Percentiles rank a stretch among this genome's conserved stretches.
These are phyloP conservation scores for Calonectria fujianensis DNA, from an alignment of 2,329 filamentous ascomycete genomes.

Conservation along the genomic window DNA sequence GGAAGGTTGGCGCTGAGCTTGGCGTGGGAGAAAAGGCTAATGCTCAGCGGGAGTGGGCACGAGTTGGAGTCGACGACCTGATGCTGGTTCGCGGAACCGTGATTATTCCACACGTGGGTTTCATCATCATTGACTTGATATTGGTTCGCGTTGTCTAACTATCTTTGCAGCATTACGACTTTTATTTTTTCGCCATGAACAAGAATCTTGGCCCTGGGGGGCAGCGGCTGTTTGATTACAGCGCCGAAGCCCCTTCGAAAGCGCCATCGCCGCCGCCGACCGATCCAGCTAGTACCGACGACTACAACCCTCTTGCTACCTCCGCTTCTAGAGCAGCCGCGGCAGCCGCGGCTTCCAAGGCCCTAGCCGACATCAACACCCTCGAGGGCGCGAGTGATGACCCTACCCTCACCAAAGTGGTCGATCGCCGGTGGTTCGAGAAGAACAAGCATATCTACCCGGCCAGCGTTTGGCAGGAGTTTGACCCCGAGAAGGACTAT, in stretches of 20 bases:
- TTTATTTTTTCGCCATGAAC: constrained; percentile 98
- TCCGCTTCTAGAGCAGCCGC: constrained; percentile 62
- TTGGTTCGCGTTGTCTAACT: constrained; percentile 46
- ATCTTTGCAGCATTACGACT: constrained; percentile 87
- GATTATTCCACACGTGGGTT: constrained; percentile 93
- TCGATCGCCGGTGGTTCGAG: constrained; percentile 97
- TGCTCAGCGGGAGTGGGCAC: constrained; percentile 87
- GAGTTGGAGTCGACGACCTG: constrained; percentile 95
- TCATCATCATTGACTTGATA: constrained; percentile 24
- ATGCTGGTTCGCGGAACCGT: constrained; percentile 93
- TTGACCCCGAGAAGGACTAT: constrained; percentile 93
- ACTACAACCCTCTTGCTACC: constrained; percentile 52
- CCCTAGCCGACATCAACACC: constrained; percentile 69
- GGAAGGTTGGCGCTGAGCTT: constrained; percentile 90
- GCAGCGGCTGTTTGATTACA: constrained; percentile 85
- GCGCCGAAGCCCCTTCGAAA: constrained; percentile 66
- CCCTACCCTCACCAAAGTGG: constrained; percentile 90
- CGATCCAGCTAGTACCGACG: constrained; percentile 15
- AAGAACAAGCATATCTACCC: constrained; percentile 99
- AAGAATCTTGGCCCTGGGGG: constrained; percentile 85
- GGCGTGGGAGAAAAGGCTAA: constrained; percentile 83
- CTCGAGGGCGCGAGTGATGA: constrained; percentile 88
- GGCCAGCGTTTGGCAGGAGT: constrained; percentile 95
- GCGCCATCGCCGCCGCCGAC: constrained; percentile 54
- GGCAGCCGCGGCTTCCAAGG: constrained; percentile 49